Percentiles rank a stretch among this genome's conserved stretches.
phyloP scores from a whole-genome alignment of 495 filamentous ascomycete species.

The Immersiella caudata region DNA sequence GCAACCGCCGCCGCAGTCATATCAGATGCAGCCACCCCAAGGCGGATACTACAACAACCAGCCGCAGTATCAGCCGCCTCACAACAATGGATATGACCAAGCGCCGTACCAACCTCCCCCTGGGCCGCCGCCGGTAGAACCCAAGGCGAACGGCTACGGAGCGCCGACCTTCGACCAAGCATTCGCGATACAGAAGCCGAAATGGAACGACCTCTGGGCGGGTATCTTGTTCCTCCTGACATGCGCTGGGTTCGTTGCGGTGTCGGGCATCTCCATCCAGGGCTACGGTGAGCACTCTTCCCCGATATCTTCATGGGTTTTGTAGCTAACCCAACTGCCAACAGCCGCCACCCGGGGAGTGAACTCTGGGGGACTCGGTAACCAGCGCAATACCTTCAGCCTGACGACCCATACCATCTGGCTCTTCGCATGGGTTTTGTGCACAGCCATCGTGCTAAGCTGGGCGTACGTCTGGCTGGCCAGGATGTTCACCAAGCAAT shows the following conservation, averaged over 20 bases:
- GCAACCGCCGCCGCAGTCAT: slow-evolving; percentile 29
- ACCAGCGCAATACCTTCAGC: slow-evolving; percentile 64
- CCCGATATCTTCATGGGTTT: not conserved
- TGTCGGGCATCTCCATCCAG: slow-evolving; percentile 75
- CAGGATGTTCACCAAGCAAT: slow-evolving; percentile 81
- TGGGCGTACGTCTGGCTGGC: slow-evolving; percentile 76
- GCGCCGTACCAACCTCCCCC: slow-evolving; percentile 24
- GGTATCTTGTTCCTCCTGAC: slow-evolving; percentile 76
- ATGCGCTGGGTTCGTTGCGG: slow-evolving; percentile 73
- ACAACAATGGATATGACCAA: slow-evolving; percentile 22
- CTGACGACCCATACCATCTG: slow-evolving; percentile 84
- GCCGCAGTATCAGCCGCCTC: slow-evolving; percentile 15
- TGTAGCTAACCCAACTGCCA: slow-evolving; percentile 1
- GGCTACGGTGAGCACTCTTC: slow-evolving; percentile 61
- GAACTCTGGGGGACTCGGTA: slow-evolving; percentile 75
- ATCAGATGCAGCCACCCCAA: slow-evolving; percentile 33
- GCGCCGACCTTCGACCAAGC: slow-evolving; percentile 66
- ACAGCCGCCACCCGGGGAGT: slow-evolving; percentile 59
- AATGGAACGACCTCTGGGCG: slow-evolving; percentile 88
- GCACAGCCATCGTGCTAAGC: slow-evolving; percentile 70
- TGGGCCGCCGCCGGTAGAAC: slow-evolving; percentile 21
- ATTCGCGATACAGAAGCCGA: slow-evolving; percentile 79
- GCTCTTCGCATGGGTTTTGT: slow-evolving; percentile 77
- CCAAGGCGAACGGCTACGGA: slow-evolving; percentile 6
- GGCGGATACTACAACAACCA: slow-evolving; percentile 25